Base-by-base conservation (phyloP, 2,329 filamentous ascomycete species). In the Cytospora piceae region DNA sequence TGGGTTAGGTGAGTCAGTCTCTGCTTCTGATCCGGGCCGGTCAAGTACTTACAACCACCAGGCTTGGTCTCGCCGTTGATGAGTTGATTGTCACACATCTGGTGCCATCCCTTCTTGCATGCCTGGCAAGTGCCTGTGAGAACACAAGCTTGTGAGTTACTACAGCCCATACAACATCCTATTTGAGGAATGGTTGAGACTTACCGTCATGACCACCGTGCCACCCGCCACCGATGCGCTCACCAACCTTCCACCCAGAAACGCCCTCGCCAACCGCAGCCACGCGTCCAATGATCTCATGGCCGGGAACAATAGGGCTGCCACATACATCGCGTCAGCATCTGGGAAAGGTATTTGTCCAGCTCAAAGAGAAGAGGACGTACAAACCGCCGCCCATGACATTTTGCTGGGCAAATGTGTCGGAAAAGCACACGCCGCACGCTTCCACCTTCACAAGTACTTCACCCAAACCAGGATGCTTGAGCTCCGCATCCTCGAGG, bases 361-460 rank as follows among this genome's bases (percentile, higher is more conserved):
- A 5, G 29, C 22, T 32, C 7, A 14, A 22, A 14, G 3, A 22
- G 31, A 14, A 32, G 42, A 31, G 9, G 32, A 59, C 52, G 32
- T 22, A 55, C 61, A 85, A 77, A 1, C 73, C 70, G 20, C 79
- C 79, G 2, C 74, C 68, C 61, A 81, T 75, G 0, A 79, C 75
- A 39, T 76, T 73, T 34, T 73, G 61, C 60, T 74, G 73, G 3
- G 71, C 70, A 22, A 66, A 72, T 5, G 69, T 56, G 69, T 89
- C 86, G 0, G 83, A 85, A 71, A 83, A 82, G 72, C 87, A 89
- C 34, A 89, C 81, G 42, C 87, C 87, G 65, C 83, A 87, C 4
- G 86, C 87, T 53, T 84, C 79, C 12, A 88, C 84, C 74, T 89
- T 89, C 70, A 89, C 78, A 20, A 89, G 77, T 22, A 90, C 76